Evolutionary conservation across 495 filamentous ascomycete genomes (phyloP).

Genomic region (Trichoderma parareesei): DNA sequence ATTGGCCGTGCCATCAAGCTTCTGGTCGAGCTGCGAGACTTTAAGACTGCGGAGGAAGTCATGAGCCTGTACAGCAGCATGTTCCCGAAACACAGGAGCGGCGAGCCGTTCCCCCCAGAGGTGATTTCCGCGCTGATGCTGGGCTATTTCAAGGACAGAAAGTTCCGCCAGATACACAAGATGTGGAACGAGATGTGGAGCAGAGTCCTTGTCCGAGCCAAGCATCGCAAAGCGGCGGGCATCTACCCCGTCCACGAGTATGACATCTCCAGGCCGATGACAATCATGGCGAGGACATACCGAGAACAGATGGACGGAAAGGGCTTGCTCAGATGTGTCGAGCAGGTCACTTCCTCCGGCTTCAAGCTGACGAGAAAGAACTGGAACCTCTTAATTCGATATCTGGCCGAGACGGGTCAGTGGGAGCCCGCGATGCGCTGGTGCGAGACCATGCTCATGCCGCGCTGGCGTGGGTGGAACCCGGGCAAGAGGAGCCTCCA

Average conservation of each 20-base stretch:
- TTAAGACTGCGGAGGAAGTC: slow-evolving; percentile 45
- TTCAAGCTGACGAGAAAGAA: slow-evolving; percentile 57
- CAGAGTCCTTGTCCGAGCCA: neutral
- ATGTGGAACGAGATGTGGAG: slow-evolving; percentile 57
- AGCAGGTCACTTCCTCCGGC: slow-evolving; percentile 46
- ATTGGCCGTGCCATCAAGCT: slow-evolving; percentile 38
- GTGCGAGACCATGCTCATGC: slow-evolving; percentile 69
- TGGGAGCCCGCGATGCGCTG: slow-evolving; percentile 50
- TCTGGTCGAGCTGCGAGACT: slow-evolving; percentile 49
- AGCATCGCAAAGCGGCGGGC: slow-evolving; percentile 4
- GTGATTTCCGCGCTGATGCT: slow-evolving; percentile 61
- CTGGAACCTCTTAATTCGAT: slow-evolving; percentile 54
- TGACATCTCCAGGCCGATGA: slow-evolving; percentile 47
- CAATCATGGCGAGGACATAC: slow-evolving; percentile 53
- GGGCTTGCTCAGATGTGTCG: slow-evolving; percentile 42
- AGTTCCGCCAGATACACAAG: slow-evolving; percentile 50
- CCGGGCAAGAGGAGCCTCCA: slow-evolving; percentile 9
- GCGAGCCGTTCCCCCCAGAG: slow-evolving; percentile 38
- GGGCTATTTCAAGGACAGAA: slow-evolving; percentile 43
- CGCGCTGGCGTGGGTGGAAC: slow-evolving; percentile 66
- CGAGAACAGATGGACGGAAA: slow-evolving; percentile 34
- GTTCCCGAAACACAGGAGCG: slow-evolving; percentile 23
- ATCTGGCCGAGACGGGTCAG: slow-evolving; percentile 34
- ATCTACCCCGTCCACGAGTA: slow-evolving; percentile 50
- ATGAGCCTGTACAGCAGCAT: slow-evolving; percentile 43